Base-by-base conservation (phyloP, 352 stramenopile species). In the Globisporangium solare region DNA sequence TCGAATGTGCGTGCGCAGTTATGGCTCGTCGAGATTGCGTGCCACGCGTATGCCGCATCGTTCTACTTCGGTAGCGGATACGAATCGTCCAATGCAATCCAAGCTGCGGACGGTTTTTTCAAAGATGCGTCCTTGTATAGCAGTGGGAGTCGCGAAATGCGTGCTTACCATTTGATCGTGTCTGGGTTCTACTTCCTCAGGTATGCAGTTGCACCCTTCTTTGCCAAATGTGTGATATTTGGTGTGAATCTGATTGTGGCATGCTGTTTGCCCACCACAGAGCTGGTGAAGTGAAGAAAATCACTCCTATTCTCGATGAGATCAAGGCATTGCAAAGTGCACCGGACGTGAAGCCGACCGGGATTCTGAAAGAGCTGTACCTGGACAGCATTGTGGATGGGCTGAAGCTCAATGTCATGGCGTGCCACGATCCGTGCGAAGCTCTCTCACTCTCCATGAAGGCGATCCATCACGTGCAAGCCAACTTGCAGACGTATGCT, bases 1-100 rank as follows among this genome's bases (percentile, higher is more conserved):
- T 22, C 39, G 13, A 20, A 45, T 35, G 21, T 31, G 13, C 2
- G 35, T 50, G 20, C 7, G 17, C 10, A 92, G 82, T 58, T 84
- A 22, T 92, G 82, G 82, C 54, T 92, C 8, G 64, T 88, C 20
- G 77, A 87, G 47, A 50, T 86, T 35, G 78, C 74, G 7, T 88
- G 68, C 42, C 82, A 89, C 22, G 70, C 72, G 12, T 67, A 71
- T 5, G 74, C 75, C 1, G 76, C 66, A n/a, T 79, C 77, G 2
- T 68, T 74, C 42, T 59, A 73, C 8, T 64, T 68, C 21, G 45
- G 52, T 22, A 56, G 27, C 3, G 57, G 48, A 8, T 47, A 21
- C 18, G 78, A 81, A n/a, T 66, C 68, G 20, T 17, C 31, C 1
- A 66, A 76, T 24, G 54, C 79, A 15, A 61, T 89, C 22, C 51